Conservation (phyloP, 306 rosid genomes). For the Pyrus betulifolia region DNA sequence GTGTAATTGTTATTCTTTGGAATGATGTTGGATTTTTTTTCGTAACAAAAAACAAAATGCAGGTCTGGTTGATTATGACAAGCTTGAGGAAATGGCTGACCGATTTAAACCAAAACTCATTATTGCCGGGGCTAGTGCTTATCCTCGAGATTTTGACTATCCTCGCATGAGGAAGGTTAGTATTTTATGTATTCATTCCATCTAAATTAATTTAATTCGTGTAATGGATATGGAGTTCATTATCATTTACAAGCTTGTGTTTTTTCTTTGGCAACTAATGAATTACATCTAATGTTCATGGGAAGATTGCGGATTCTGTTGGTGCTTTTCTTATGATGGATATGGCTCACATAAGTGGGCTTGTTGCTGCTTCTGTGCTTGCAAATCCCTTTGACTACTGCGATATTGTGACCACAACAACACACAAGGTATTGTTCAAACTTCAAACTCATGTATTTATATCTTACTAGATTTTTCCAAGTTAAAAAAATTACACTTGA, state of each 20-base stretch:
- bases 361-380: constrained; percentile 91
- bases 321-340: constrained; percentile 99
- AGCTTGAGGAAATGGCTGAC: constrained; percentile 81
- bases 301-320: constrained; percentile 77
- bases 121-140: constrained; percentile 98
- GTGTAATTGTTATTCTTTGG: constrained; percentile 4
- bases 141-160: constrained; percentile 96
- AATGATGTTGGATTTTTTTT: background rate
- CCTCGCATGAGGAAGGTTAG: constrained; percentile 84
- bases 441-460: background rate
- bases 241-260: background rate
- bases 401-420: constrained; percentile 95
- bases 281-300: constrained; percentile 19
- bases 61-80: constrained; percentile 92
- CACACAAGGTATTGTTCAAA: constrained; percentile 69
- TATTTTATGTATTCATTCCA: constrained; percentile 2
- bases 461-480: background rate
- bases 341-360: constrained; percentile 99
- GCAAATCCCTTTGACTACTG: constrained; percentile 81
- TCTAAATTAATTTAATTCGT: background rate
- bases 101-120: constrained; percentile 88
- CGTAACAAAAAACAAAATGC: background rate
- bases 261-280: constrained; percentile 8
- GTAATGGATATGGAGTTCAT: background rate
- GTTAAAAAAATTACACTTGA: background rate